phyloP scores from a whole-genome alignment of 305 asterid genomes.

The Fraxinus baroniana region DNA sequence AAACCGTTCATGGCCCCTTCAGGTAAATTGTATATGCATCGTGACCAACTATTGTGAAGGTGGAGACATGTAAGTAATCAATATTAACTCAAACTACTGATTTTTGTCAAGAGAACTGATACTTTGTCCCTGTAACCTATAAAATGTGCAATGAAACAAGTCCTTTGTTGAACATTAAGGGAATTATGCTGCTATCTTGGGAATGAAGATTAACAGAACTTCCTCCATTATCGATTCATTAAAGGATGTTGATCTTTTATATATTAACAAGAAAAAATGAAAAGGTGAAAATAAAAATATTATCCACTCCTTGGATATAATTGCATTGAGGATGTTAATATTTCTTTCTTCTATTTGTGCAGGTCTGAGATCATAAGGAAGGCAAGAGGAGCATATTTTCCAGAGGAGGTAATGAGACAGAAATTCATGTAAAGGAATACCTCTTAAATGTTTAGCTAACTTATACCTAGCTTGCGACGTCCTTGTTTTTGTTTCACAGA shows the following conservation, averaged over 20 bases:
- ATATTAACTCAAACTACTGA: background rate
- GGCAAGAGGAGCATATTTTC: slow-evolving; percentile 71
- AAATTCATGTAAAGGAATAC: slow-evolving; percentile 15
- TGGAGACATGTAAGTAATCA: slow-evolving; percentile 85
- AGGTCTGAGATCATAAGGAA: slow-evolving; percentile 71
- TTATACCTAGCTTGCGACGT: background rate
- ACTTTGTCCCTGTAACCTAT: background rate
- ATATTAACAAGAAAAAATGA: background rate
- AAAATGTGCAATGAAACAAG: background rate
- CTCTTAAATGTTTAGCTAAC: slow-evolving; percentile 17
- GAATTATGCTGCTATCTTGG: background rate
- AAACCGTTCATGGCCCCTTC: slow-evolving; percentile 20
- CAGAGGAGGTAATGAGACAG: slow-evolving; percentile 71
- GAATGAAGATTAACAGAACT: background rate
- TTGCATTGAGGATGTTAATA: background rate
- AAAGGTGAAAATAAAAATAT: background rate
- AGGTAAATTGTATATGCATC: slow-evolving; percentile 72
- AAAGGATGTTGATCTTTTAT: background rate
- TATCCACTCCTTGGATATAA: background rate
- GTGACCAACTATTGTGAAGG: slow-evolving; percentile 77
- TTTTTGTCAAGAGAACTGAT: background rate
- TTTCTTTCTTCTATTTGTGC: slow-evolving; percentile 22
- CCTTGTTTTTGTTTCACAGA: slow-evolving; percentile 46
- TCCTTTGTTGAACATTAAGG: background rate
- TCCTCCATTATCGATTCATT: background rate